Base-by-base conservation (phyloP, 2,329 filamentous ascomycete species). In the Diplodia mutila region DNA sequence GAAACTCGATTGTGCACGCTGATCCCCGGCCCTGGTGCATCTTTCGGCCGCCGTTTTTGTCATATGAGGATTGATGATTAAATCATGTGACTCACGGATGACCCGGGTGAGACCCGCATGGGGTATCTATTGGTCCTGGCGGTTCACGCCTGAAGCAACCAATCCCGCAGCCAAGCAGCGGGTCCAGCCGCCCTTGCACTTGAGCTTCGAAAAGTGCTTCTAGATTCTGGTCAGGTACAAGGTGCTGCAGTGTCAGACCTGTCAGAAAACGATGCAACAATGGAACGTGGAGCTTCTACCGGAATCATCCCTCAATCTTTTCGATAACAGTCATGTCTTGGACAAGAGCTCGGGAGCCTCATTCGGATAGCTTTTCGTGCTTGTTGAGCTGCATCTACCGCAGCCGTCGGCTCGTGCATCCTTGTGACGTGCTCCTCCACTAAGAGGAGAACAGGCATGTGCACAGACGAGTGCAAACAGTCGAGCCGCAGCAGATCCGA, bases 61-160 rank as follows among this genome's bases (percentile, higher is more conserved):
- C 7, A 12, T 21, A 6, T 21, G 16, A 12, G 34, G 21, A 32
- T n/a, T 34, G 27, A 12, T 18, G 9, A 7, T 72, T 73, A 73
- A 73, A 37, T 63, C 59, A 63, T 51, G 59, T 63, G 59, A 34
- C 23, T 34, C 27, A 25, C 49, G 59, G 46, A 46, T 29, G 21
- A 12, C 14, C 12, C 8, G 37, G 12, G 23, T 25, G 42, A 12
- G 25, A 63, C 42, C 27, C 46, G 42, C 25, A 34, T 57, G 46
- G 25, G n/a, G 14, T 29, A 51, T 25, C 46, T 37, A 39, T 63
- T 63, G 59, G 59, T n/a, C 59, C 27, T 51, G 59, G 59, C 42
- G 27, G 4, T 25, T 25, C 46, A 29, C 21, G 46, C 18, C 16
- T 48, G 39, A 42, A 48, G 57, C 57, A 25, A n/a, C 57, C 25